A percentile compares a stretch with the other conserved stretches of the same genome.
Evolutionary conservation across 176 grass and related monocot genomes (phyloP).

Genomic region (Carex myosuroides): DNA sequence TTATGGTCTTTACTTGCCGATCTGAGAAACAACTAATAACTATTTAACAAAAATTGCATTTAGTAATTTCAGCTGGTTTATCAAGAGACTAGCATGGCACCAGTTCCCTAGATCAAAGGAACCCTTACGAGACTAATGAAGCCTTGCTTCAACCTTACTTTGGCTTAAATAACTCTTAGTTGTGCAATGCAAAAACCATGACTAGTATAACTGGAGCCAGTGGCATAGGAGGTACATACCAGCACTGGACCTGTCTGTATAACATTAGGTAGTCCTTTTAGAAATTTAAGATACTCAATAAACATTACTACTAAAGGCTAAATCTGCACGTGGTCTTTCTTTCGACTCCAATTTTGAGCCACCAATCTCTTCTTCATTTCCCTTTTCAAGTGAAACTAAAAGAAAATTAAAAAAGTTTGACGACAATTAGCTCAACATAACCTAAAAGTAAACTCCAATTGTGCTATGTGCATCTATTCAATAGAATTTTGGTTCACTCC

Average conservation of each 20-base stretch:
- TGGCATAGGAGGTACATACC: not conserved
- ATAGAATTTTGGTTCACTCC: not conserved
- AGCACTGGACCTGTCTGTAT: not conserved
- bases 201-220: not conserved
- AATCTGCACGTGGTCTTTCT: not conserved
- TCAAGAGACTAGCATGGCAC: not conserved
- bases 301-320: not conserved
- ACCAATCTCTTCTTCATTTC: not conserved
- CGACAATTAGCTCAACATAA: not conserved
- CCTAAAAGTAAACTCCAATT: not conserved
- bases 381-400: not conserved
- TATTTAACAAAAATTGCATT: not conserved
- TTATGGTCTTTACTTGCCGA: slow-evolving; percentile 23
- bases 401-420: not conserved
- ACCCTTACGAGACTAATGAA: not conserved
- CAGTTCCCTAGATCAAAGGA: not conserved
- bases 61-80: not conserved
- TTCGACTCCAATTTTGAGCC: not conserved
- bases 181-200: not conserved
- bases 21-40: slow-evolving; percentile 25
- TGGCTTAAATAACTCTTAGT: not conserved
- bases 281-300: not conserved
- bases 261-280: not conserved
- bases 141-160: not conserved
- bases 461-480: not conserved